Percentiles rank a stretch among this genome's conserved stretches.
These are phyloP conservation scores for Lentinus tigrinus DNA, from an alignment of 768 basidiomycete species.

Conservation along the genomic window DNA sequence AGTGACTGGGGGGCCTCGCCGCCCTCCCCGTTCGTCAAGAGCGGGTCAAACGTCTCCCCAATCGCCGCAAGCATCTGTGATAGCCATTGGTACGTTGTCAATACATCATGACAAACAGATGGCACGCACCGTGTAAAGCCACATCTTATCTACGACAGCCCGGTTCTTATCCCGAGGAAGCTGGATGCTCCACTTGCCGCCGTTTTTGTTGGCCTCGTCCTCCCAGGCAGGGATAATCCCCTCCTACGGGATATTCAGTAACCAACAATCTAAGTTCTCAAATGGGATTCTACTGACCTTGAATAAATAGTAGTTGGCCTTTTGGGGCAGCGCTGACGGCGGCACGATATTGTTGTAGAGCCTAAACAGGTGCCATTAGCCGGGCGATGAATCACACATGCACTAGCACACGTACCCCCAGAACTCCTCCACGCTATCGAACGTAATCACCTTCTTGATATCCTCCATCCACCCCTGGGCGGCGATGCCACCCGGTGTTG, in stretches of 20 bases:
- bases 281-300: constrained; percentile 55
- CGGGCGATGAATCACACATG: not conserved
- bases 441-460: constrained; percentile 93
- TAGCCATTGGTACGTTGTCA: not conserved
- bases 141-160: constrained; percentile 85
- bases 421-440: constrained; percentile 98
- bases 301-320: constrained; percentile 99
- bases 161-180: constrained; percentile 94
- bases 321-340: constrained; percentile 87
- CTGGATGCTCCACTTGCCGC: constrained; percentile 99
- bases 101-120: not conserved
- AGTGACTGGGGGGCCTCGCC: constrained; percentile 53
- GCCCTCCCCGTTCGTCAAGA: constrained; percentile 50
- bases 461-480: constrained; percentile 98
- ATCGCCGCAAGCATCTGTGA: constrained; percentile 97
- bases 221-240: constrained; percentile 98
- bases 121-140: constrained; percentile 86
- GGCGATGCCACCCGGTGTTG: constrained; percentile 71
- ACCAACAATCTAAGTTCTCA: not conserved
- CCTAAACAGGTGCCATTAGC: constrained; percentile 38
- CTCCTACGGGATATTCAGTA: constrained; percentile 49
- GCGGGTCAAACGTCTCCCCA: constrained; percentile 96
- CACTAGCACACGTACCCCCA: constrained; percentile 76
- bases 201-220: constrained; percentile 93
- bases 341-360: constrained; percentile 97